phyloP scores from a whole-genome alignment of 768 basidiomycete genomes.

The Hypholoma fasciculare region DNA sequence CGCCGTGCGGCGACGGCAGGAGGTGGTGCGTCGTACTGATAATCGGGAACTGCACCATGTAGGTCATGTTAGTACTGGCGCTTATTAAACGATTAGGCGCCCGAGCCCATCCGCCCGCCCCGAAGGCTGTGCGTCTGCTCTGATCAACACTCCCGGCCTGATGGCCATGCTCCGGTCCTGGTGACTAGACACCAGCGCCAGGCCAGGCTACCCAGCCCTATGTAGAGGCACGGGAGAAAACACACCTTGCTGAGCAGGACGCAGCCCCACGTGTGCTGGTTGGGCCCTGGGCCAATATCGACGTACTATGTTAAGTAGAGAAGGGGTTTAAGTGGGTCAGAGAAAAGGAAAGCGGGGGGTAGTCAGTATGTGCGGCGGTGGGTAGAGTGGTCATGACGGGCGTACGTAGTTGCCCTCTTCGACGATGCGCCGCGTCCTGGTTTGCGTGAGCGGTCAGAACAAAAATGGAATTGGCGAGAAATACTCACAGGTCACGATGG shows the following conservation, averaged over 20 bases:
- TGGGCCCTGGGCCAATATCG: slow-evolving; percentile 87
- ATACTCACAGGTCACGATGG: slow-evolving; percentile 73
- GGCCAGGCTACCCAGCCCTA: too few relatives aligned
- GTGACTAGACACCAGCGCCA: too few relatives aligned
- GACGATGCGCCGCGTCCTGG: slow-evolving; percentile 70
- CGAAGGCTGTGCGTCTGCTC: too few relatives aligned
- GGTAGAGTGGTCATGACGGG: slow-evolving; percentile 8
- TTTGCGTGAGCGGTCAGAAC: slow-evolving; percentile 6
- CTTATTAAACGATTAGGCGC: too few relatives aligned
- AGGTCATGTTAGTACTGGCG: background rate
- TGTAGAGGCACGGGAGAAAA: background rate
- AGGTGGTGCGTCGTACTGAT: slow-evolving; percentile 84
- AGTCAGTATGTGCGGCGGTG: too few relatives aligned
- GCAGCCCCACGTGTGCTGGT: slow-evolving; percentile 89
- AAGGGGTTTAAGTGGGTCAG: too few relatives aligned
- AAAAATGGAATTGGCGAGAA: background rate
- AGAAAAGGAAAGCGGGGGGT: background rate
- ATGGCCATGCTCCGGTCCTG: too few relatives aligned
- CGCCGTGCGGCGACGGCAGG: slow-evolving; percentile 82
- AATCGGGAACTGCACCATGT: slow-evolving; percentile 70
- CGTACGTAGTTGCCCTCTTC: slow-evolving; percentile 83
- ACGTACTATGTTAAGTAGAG: slow-evolving; percentile 56
- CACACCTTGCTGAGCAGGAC: slow-evolving; percentile 74
- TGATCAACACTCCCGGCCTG: too few relatives aligned
- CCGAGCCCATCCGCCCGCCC: too few relatives aligned